A percentile compares a stretch with the other conserved stretches of the same genome.
Conservation (phyloP, 495 filamentous ascomycete genomes). For the Aspergillus steynii region DNA sequence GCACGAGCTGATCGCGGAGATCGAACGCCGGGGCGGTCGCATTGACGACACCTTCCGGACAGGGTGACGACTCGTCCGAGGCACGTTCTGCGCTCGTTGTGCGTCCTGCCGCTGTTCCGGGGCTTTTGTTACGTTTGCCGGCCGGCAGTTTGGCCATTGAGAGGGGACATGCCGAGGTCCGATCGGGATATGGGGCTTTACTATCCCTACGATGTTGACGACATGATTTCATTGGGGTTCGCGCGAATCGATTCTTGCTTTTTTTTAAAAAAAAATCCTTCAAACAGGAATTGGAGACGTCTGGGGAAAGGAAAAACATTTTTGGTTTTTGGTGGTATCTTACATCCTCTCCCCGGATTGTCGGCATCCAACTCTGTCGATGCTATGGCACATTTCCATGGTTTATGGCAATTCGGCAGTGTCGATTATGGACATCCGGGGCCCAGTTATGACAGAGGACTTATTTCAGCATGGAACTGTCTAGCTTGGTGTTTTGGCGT, state of each 20-base stretch:
- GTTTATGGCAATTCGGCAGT: background rate
- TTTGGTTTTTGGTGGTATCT: background rate
- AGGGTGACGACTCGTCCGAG: constrained; percentile 18
- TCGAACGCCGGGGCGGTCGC: constrained; percentile 60
- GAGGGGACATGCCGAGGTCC: constrained; percentile 18
- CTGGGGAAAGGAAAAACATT: background rate
- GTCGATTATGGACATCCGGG: background rate
- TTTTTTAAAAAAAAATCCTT: too few relatives aligned
- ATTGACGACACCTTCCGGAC: constrained; percentile 49
- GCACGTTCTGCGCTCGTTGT: too few relatives aligned
- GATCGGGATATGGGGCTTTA: constrained; percentile 5
- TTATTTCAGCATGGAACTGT: background rate
- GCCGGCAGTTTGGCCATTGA: background rate
- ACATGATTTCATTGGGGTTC: constrained; percentile 5
- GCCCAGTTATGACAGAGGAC: background rate
- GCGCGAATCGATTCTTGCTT: background rate
- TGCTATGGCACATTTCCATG: background rate
- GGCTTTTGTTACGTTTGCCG: background rate
- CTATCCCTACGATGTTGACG: constrained; percentile 9
- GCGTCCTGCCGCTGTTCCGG: background rate
- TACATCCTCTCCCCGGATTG: background rate
- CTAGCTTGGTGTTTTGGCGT: background rate
- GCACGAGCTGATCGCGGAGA: constrained; percentile 59
- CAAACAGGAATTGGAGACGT: background rate
- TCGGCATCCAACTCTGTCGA: background rate